A percentile compares a stretch with the other conserved stretches of the same genome.
Evolutionary conservation across 106 monocot genomes (phyloP).

Genomic region (Allium cepa): DNA sequence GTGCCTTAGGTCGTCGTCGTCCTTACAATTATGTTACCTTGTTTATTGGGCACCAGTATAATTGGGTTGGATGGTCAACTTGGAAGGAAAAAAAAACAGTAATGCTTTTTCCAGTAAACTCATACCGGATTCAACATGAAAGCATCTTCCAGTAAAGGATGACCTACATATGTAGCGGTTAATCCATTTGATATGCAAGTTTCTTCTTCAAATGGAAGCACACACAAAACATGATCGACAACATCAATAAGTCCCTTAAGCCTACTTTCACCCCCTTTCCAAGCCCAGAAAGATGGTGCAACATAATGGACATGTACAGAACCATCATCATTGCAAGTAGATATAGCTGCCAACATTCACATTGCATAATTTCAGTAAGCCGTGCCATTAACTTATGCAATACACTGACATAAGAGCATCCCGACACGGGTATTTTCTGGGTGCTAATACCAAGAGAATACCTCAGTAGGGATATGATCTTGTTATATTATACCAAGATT

Average conservation of each 20-base stretch:
- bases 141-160: slow-evolving; percentile 75
- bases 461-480: no score
- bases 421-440: no score
- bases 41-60: no score
- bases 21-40: no score
- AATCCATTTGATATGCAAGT: slow-evolving; percentile 63
- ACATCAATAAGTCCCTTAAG: slow-evolving; percentile 39
- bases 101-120: background rate
- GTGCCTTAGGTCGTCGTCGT: no score
- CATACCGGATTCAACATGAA: slow-evolving; percentile 38
- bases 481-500: no score
- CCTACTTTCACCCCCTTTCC: slow-evolving; percentile 93
- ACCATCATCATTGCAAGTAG: slow-evolving; percentile 5
- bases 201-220: slow-evolving; percentile 97
- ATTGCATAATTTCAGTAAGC: no score
- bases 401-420: no score
- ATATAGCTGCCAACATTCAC: slow-evolving; percentile 43
- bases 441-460: no score
- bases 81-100: no score
- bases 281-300: slow-evolving; percentile 99
- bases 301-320: slow-evolving; percentile 87
- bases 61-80: no score
- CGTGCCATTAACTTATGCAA: no score
- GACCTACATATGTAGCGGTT: slow-evolving; percentile 84
- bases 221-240: slow-evolving; percentile 84